A percentile compares a stretch with the other conserved stretches of the same genome.
phyloP scores from a whole-genome alignment of 1,284 basidiomycete genomes.

The Papiliotrema terrestris region DNA sequence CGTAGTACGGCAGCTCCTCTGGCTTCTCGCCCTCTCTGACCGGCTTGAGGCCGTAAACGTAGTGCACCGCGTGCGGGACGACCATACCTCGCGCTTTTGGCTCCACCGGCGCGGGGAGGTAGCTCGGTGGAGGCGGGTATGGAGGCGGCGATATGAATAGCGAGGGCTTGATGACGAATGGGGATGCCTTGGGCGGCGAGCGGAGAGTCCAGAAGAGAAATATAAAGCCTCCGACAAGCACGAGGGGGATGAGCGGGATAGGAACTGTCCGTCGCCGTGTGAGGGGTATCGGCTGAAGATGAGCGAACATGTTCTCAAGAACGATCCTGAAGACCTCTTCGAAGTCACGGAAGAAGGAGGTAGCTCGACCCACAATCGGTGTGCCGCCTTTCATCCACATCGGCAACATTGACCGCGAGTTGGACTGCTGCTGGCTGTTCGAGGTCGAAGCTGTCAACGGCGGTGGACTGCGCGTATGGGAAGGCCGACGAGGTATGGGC shows the following conservation, averaged over 20 bases:
- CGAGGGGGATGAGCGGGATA: slow-evolving; percentile 10
- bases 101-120: slow-evolving; percentile 28
- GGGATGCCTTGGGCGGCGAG: slow-evolving; percentile 14
- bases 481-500: not conserved
- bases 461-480: not conserved
- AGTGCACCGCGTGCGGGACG: slow-evolving; percentile 47
- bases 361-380: slow-evolving; percentile 11
- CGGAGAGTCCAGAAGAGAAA: not conserved
- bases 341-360: not conserved
- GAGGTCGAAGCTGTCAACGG: not conserved
- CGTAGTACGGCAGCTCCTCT: slow-evolving; percentile 49
- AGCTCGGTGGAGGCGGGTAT: slow-evolving; percentile 13
- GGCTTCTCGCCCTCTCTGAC: slow-evolving; percentile 26
- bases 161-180: slow-evolving; percentile 24
- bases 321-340: no score
- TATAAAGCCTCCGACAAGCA: slow-evolving; percentile 5
- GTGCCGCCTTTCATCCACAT: slow-evolving; percentile 12
- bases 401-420: slow-evolving; percentile 8
- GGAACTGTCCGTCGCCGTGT: slow-evolving; percentile 3
- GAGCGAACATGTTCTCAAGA: no score
- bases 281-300: slow-evolving; percentile 17
- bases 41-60: slow-evolving; percentile 48
- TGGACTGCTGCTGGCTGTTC: slow-evolving; percentile 1
- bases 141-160: slow-evolving; percentile 23
- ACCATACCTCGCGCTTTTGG: slow-evolving; percentile 37